These are phyloP conservation scores for Phytophthora litchii DNA, from an alignment of 352 stramenopile species.

Conservation along the genomic window DNA sequence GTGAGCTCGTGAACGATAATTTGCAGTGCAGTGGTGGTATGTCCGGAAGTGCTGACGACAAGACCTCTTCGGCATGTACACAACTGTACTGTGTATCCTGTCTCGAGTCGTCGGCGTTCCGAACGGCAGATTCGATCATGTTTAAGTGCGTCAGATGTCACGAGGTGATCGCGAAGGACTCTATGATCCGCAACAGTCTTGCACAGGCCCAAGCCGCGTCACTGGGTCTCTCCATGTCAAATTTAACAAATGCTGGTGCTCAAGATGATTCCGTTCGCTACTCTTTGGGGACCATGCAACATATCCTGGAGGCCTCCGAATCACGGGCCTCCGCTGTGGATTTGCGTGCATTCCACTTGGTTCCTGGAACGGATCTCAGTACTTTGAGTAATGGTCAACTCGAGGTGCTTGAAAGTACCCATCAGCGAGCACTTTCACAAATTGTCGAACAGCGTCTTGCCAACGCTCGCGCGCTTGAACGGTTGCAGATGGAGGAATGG, in stretches of 20 bases:
- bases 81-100: conserved; percentile 80
- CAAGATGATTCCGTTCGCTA: conserved; percentile 21
- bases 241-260: conserved; percentile 7
- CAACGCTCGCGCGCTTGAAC: conserved; percentile 64
- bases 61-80: conserved; percentile 40
- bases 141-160: conserved; percentile 68
- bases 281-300: conserved; percentile 56
- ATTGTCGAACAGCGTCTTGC: conserved; percentile 67
- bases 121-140: conserved; percentile 21
- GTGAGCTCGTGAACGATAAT: conserved; percentile 79
- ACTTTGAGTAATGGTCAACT: conserved; percentile 77
- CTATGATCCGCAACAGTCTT: conserved; percentile 68
- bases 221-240: conserved; percentile 50
- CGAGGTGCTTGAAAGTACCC: conserved; percentile 68
- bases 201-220: conserved; percentile 66
- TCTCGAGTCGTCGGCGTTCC: conserved; percentile 40
- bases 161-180: conserved; percentile 38
- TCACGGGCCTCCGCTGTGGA: conserved; percentile 47
- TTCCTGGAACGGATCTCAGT: conserved; percentile 54
- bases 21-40: conserved; percentile 54
- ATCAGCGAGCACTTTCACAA: conserved; percentile 60
- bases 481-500: conserved; percentile 73
- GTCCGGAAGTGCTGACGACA: conserved; percentile 13
- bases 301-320: conserved; percentile 40
- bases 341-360: conserved; percentile 52